phyloP scores from a whole-genome alignment of 2,329 filamentous ascomycete species.

The Myriosclerotinia duriaeana region DNA sequence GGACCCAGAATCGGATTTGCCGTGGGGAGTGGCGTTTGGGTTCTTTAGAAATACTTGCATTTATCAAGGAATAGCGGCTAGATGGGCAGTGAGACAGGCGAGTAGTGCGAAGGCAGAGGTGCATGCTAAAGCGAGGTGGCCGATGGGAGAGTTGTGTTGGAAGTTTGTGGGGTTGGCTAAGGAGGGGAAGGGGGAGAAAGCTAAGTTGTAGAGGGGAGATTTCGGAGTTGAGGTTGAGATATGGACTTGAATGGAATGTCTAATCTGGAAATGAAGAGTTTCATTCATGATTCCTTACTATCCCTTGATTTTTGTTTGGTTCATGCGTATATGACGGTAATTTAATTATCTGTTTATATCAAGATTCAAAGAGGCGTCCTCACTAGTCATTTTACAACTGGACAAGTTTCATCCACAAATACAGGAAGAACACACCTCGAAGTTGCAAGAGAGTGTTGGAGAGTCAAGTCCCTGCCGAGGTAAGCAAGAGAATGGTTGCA shows the following conservation, averaged over 20 bases:
- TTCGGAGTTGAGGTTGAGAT: neutral
- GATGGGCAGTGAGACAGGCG: constrained; percentile 81
- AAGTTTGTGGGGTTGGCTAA: constrained; percentile 59
- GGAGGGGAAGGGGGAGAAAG: constrained; percentile 39
- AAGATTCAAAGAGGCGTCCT: no score
- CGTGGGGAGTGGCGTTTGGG: constrained; percentile 62
- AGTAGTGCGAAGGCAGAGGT: constrained; percentile 78
- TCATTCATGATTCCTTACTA: neutral
- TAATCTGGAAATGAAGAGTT: neutral
- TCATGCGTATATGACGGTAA: neutral
- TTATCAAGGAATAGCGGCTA: constrained; percentile 86
- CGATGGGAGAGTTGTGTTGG: constrained; percentile 80
- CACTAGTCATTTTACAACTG: no score
- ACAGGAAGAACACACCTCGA: no score
- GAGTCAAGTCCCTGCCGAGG: no score
- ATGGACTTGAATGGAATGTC: neutral
- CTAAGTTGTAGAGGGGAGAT: constrained; percentile 44
- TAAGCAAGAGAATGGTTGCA: no score
- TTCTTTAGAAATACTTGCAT: constrained; percentile 62
- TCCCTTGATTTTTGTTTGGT: neutral
- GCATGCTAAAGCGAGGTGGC: constrained; percentile 67
- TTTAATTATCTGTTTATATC: no score
- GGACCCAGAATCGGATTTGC: constrained; percentile 62
- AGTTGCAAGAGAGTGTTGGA: no score
- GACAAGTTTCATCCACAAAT: no score